These are phyloP conservation scores for Leptomonas pyrrhocoris DNA, from an alignment of 208 protist genomes.

Conservation along the genomic window DNA sequence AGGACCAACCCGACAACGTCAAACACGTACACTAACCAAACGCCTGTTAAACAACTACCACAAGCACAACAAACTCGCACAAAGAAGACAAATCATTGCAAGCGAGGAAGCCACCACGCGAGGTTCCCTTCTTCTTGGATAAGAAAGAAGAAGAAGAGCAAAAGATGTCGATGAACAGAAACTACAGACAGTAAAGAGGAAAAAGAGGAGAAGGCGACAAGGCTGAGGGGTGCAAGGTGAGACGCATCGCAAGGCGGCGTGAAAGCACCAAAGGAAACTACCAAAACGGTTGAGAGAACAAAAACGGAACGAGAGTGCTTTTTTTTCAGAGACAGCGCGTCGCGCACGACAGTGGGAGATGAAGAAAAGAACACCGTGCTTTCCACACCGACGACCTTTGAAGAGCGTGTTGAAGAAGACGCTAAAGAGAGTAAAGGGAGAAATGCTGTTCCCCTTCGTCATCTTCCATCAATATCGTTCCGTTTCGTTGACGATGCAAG, in stretches of 20 bases:
- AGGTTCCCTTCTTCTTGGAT: no score
- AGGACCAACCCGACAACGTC: no score
- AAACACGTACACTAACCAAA: no score
- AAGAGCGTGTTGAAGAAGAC: neutral
- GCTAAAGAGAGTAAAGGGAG: neutral
- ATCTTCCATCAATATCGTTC: neutral
- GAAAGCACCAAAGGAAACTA: neutral
- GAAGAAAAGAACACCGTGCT: slow-evolving; percentile 1
- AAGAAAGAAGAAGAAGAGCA: neutral
- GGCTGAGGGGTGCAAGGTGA: slow-evolving; percentile 21
- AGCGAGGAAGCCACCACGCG: no score
- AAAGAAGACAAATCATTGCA: slow-evolving; percentile 5
- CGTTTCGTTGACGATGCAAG: no score
- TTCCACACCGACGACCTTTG: neutral
- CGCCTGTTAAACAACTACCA: neutral
- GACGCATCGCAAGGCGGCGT: neutral
- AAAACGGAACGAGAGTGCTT: neutral
- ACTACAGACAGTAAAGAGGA: neutral
- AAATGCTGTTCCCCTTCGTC: neutral
- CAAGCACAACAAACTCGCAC: slow-evolving; percentile 1
- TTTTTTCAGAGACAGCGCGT: neutral
- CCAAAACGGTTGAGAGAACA: slow-evolving; percentile 5
- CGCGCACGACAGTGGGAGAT: neutral
- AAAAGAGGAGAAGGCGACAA: slow-evolving; percentile 14
- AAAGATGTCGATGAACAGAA: neutral